Evolutionary conservation across 2,329 filamentous ascomycete species (phyloP).

Genomic region (Dothideomycetes sp.): DNA sequence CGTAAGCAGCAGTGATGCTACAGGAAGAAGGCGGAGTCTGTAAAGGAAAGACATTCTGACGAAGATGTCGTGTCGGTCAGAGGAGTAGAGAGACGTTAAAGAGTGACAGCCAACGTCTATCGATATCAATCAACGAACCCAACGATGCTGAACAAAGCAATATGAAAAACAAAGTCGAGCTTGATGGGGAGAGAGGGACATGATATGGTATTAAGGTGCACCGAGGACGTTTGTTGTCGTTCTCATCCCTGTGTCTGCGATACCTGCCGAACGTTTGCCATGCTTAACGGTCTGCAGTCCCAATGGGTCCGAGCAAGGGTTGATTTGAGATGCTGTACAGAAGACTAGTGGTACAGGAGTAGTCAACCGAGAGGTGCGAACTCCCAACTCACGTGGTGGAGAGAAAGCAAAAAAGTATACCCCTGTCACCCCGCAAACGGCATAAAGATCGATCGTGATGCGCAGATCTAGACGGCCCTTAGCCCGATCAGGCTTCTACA

Average conservation of each 20-base stretch:
- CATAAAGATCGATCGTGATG: constrained; percentile 9
- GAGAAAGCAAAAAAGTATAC: constrained; percentile 1
- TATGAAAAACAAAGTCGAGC: neutral
- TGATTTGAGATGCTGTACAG: constrained; percentile 8
- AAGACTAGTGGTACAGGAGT: neutral
- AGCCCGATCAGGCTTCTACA: neutral
- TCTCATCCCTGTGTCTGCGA: constrained; percentile 7
- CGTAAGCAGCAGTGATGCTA: constrained; percentile 5
- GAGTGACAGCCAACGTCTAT: constrained; percentile 3
- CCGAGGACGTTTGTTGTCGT: constrained; percentile 4
- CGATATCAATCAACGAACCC: neutral
- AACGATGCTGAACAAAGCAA: constrained; percentile 1
- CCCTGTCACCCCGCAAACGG: constrained; percentile 10
- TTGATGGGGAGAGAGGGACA: neutral
- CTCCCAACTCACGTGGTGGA: no score
- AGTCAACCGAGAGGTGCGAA: no score
- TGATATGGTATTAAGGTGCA: constrained; percentile 3
- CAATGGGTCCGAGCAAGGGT: constrained; percentile 1
- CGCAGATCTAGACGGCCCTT: neutral
- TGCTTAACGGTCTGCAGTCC: constrained; percentile 6
- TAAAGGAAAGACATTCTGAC: constrained; percentile 10
- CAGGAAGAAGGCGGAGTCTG: neutral
- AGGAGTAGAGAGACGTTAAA: neutral
- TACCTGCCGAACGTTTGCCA: constrained; percentile 4
- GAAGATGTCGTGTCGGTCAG: neutral